Evolutionary conservation across 768 basidiomycete species (phyloP), one percentile per base, ranked within the genome.

Genomic region (Pulveroboletus sp.): DNA sequence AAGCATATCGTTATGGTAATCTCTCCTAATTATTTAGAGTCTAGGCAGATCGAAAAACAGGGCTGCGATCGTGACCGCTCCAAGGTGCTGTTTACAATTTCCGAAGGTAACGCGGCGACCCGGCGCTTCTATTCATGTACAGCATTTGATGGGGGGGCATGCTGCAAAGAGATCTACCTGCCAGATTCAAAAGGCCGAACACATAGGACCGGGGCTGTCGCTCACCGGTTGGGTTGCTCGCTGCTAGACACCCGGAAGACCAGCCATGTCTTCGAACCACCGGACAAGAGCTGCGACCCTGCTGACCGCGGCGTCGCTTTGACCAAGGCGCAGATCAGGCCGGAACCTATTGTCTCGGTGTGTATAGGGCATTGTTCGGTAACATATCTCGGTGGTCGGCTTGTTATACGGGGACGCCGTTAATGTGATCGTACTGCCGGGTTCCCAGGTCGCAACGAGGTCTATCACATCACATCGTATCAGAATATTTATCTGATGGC

Each of bases 251-350:
- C 24, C 19, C 40, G 60, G 54, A 53, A 88, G 67, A 0, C 87
- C 87, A 4, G 86, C 85, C 72, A 85, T 81, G n/a, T 60, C 62
- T 64, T 89, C 80, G 50, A 91, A 85, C 89, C 89, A 91, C 6
- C 60, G 58, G 2, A 82, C 87, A 25, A 88, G 72, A 16, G 73
- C 69, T 0, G 82, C 78, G 1, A 92, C 88, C 50, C 76, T 84
- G 47, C 79, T 74, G 13, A 91, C 84, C 8, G 74, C 75, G 9
- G 81, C 78, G 47, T 91, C 88, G 49, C 82, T 87, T 50, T 72
- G 70, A 1, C 82, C 86, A 4, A 92, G 71, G 29, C 87, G 74
- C 35, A 90, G 64, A 64, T 92, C 90, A 16, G 90, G 88, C 6
- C 87, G 76, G 6, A 87, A 67, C 6, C 72, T 72, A 16, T 70